phyloP scores from a whole-genome alignment of 2,329 filamentous ascomycete genomes.

The Fusarium sp. region DNA sequence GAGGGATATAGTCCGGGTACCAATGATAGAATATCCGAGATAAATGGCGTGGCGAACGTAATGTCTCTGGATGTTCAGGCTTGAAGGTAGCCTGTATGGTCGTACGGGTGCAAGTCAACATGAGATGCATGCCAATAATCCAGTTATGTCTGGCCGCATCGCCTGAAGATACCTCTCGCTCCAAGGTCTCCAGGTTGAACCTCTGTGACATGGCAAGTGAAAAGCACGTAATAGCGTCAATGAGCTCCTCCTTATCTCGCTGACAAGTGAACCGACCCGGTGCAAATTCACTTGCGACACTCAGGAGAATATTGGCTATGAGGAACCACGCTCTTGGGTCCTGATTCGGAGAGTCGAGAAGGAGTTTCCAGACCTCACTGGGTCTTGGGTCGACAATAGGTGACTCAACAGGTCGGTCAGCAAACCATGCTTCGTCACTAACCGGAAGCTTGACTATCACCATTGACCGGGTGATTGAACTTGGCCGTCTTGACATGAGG shows the following conservation, averaged over 20 bases:
- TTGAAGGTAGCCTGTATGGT: background rate
- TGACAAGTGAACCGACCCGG: background rate
- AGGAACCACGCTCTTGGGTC: background rate
- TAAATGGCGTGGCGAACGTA: background rate
- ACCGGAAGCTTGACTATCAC: background rate
- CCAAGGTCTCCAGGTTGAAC: background rate
- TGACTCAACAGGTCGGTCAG: background rate
- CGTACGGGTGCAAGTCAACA: background rate
- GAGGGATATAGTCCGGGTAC: background rate
- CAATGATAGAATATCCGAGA: background rate
- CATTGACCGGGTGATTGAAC: background rate
- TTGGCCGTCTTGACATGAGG: background rate
- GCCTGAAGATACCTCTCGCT: accelerated
- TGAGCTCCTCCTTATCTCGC: background rate
- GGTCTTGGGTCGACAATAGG: background rate
- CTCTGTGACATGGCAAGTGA: background rate
- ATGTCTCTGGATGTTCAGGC: background rate
- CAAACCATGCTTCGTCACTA: background rate
- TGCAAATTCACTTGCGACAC: background rate
- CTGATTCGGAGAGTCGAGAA: background rate
- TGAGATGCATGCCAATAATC: background rate
- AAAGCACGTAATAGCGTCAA: background rate
- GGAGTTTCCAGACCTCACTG: background rate
- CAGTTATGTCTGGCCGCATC: background rate
- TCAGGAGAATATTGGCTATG: background rate